Evolutionary conservation across 352 stramenopile genomes (phyloP), one percentile per base, ranked within the genome.

Genomic region (Peronospora belbahrii): DNA sequence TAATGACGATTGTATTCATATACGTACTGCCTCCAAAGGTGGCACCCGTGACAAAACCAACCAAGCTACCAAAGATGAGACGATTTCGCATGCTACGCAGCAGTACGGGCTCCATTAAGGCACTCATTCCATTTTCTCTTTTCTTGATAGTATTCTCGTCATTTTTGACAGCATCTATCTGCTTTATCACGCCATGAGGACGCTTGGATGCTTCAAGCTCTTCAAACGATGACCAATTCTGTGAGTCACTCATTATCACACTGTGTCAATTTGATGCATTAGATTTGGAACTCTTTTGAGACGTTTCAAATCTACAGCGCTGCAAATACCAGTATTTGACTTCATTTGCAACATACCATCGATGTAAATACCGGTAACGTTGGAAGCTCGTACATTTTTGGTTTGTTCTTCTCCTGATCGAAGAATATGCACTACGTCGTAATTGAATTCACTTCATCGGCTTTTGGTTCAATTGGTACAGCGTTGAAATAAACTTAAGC

Each of bases 161-260:
- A n/a, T 46, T 52, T 22, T 38, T 9, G 4, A 32, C 24, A 35
- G 15, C 28, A 19, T 38, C 18, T 1, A 13, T 10, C 32, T 62
- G 28, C 34, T 64, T 38, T 4, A 25, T n/a, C 34, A 49, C 42
- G 6, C 46, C 37, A n/a, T 17, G 44, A 6, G 39, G 40, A 15
- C 31, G 56, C 30, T 64, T 64, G 27, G 59, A 45, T 53, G 50
- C 41, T 17, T 66, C 56, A n/a, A 70, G 67, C 22, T 88, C 48
- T 9, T 62, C 75, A 65, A 88, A 90, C 39, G 78, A 80, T 51
- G 67, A 83, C 78, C 78, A 90, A 42, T 86, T 86, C 65, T 89
- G 73, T 32, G 74, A 86, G 59, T 86, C 74, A 31, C 73, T 59
- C 78, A 89, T 87, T n/a, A 1, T 6, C 4, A 42, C 4, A 42